A percentile compares a stretch with the other conserved stretches of the same genome.
These are phyloP conservation scores for Elongisporangium senticosum DNA, from an alignment of 352 stramenopile genomes.

Conservation along the genomic window DNA sequence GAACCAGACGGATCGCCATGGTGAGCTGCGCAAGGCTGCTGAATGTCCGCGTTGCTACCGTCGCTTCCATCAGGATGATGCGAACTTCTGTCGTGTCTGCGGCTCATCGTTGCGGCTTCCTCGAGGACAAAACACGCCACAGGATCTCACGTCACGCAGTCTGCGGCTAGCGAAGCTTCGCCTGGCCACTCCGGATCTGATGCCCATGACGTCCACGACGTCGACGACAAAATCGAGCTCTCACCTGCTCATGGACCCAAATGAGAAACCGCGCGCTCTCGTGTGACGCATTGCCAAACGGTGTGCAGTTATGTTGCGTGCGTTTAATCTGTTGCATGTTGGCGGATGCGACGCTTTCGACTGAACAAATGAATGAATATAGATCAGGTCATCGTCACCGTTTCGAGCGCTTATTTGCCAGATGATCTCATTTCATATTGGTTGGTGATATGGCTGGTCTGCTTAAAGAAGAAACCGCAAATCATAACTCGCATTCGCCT, in stretches of 20 bases:
- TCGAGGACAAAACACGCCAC: slow-evolving; percentile 55
- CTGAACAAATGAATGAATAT: background rate
- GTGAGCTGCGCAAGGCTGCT: slow-evolving; percentile 49
- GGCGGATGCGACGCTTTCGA: background rate
- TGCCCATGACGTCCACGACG: slow-evolving; percentile 41
- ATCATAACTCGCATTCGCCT: no score
- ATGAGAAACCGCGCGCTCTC: background rate
- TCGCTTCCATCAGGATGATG: slow-evolving; percentile 69
- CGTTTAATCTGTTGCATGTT: background rate
- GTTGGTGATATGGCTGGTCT: background rate
- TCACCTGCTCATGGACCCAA: slow-evolving; percentile 25
- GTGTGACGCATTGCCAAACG: background rate
- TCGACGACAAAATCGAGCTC: slow-evolving; percentile 59
- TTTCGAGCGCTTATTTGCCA: background rate
- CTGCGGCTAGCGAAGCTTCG: slow-evolving; percentile 57
- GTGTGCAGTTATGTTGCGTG: background rate
- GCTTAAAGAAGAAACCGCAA: background rate
- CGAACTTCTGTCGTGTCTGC: slow-evolving; percentile 75
- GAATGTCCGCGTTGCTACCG: slow-evolving; percentile 68
- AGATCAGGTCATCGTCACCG: background rate
- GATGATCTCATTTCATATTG: background rate
- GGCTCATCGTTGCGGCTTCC: slow-evolving; percentile 45
- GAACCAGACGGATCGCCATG: slow-evolving; percentile 43
- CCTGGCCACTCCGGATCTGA: slow-evolving; percentile 24
- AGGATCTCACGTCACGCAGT: slow-evolving; percentile 20